Evolutionary conservation across 1,139 yeast genomes (phyloP), one percentile per base, ranked within the genome.

Genomic region (Taiozyma sp.): DNA sequence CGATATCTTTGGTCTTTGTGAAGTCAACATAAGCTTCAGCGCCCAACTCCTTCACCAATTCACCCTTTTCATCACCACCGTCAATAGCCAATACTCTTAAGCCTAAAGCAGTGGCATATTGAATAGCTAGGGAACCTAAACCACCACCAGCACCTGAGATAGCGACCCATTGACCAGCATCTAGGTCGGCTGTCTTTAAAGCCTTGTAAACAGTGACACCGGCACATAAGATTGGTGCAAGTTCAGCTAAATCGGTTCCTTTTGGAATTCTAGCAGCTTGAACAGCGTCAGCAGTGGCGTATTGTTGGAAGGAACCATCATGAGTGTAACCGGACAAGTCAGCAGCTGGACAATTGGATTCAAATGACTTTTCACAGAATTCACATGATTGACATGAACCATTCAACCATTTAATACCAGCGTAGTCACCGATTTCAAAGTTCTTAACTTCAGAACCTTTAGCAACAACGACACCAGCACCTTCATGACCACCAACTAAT

Each of bases 151-250:
- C 85, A 70, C 86, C 86, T 47, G 84, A 78, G 58, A 80, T 68
- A 54, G 82, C 80, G 53, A 80, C 83, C 83, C 83, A 80, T 63
- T 80, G 75, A 57, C 86, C 86, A 52, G 84, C 77, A 50, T 59
- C 56, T 59, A 78, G 69, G 59, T 73, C 65, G 49, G 85, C 84
- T 49, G 83, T 76, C 72, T 81, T 80, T 67, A 81, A 73, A 24
- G 86, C 86, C 71, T 80, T 80, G 77, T 80, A 81, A 48, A 80
- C 85, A 50, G 85, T 81, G 66, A 81, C 76, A 70, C 86, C 86
- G 44, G 86, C 86, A 76, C 86, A 81, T 64, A 81, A 75, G 61
- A 81, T 77, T 60, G 86, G 86, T 47, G 85, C 74, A 53, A 76
- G 76, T 54, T 73, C 65, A 48, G 85, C 83, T 66, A 80, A 74